These are phyloP conservation scores for Lotmaria passim DNA, from an alignment of 208 protist genomes.

Conservation along the genomic window DNA sequence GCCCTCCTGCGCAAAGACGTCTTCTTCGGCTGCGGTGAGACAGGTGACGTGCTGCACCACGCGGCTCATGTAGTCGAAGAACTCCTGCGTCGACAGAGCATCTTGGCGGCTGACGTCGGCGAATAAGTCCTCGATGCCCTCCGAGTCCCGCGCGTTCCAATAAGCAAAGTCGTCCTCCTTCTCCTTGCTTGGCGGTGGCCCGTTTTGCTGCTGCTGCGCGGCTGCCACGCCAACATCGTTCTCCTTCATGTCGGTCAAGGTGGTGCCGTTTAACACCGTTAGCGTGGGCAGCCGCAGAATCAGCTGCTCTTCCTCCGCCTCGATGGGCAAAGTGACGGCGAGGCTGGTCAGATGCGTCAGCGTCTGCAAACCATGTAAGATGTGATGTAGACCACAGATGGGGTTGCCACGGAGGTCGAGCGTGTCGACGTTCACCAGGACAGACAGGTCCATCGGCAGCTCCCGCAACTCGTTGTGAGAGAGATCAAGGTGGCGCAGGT, in stretches of 20 bases:
- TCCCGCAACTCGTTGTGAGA: slow-evolving; percentile 58
- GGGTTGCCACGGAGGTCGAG: slow-evolving; percentile 67
- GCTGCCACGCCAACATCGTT: neutral
- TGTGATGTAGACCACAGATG: slow-evolving; percentile 39
- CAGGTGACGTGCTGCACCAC: slow-evolving; percentile 71
- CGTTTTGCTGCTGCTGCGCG: neutral
- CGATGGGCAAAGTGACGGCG: slow-evolving; percentile 54
- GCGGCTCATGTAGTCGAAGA: slow-evolving; percentile 65
- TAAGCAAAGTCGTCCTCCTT: slow-evolving; percentile 8
- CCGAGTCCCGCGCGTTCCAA: slow-evolving; percentile 52
- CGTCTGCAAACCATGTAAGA: slow-evolving; percentile 60
- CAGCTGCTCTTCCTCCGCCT: slow-evolving; percentile 76
- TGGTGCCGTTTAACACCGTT: slow-evolving; percentile 22
- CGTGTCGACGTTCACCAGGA: slow-evolving; percentile 40
- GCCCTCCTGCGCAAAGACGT: slow-evolving; percentile 56
- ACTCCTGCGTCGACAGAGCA: slow-evolving; percentile 46
- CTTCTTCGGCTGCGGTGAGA: slow-evolving; percentile 57
- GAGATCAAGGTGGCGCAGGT: slow-evolving; percentile 44
- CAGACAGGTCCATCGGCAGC: slow-evolving; percentile 61
- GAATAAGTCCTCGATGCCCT: slow-evolving; percentile 48
- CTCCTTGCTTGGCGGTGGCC: neutral
- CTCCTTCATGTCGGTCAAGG: slow-evolving; percentile 19
- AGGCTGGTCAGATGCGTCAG: slow-evolving; percentile 56
- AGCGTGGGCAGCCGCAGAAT: slow-evolving; percentile 58
- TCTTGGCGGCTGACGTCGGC: slow-evolving; percentile 36